Evolutionary conservation across 176 grass and related monocot species (phyloP), one percentile per base, ranked within the genome.

Genomic region (Carex myosuroides): DNA sequence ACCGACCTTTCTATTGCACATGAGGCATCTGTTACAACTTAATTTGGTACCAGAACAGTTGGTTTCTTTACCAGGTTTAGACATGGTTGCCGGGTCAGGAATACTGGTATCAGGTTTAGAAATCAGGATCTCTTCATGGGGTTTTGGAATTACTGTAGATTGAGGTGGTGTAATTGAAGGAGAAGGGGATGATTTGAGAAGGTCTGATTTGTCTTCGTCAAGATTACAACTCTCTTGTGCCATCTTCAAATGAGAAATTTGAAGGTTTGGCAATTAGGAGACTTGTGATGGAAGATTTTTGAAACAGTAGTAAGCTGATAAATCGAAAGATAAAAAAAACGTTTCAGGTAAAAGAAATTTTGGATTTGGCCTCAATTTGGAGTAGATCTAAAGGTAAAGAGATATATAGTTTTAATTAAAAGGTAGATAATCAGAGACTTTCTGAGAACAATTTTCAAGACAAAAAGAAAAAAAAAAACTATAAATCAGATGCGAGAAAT

Each of bases 171-270:
- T 53, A 24, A 86, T 21, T 44, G 88, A 55, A 42, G 85, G 54
- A 50, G 88, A 24, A 66, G 88, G 86, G 14, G 88, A 84, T 60
- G 88, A 71, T 80, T 87, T 87, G 65, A 90, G 85, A 56, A 90
- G 82, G 81, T 90, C 88, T 46, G 88, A 82, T 41, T 90, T 86
- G 56, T 90, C 88, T 81, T 90, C 87, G 57, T 87, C 85, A 75
- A 90, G 64, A 44, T 90, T 90, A 71, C 88, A 90, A 33, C 85
- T 87, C 72, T 90, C 88, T 66, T 83, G 61, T 22, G 88, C 88
- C 88, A 90, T 90, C 75, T 66, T 52, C 59, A 59, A 83, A 68
- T 65, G 8, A 65, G 62, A 67, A 29, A 18, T 83, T 81, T 32
- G 3, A 33, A 68, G 39, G 48, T 44, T 66, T 14, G 26, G 26